Conservation (phyloP, 2,329 filamentous ascomycete species). For the Clonostachys solani region DNA sequence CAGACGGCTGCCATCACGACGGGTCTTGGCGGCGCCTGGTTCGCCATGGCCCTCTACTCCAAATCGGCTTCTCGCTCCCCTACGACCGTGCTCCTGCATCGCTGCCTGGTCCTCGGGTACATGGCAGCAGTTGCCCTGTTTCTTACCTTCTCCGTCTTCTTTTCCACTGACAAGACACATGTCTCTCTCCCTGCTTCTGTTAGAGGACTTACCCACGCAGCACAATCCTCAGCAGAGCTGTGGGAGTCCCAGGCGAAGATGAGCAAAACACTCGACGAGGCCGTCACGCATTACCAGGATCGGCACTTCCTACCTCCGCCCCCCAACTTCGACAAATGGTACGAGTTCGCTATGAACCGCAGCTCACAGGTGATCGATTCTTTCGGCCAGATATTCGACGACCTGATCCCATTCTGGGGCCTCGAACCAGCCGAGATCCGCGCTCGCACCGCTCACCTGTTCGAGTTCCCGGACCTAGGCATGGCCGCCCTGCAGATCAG, state of each 20-base stretch:
- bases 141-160: conserved; percentile 4
- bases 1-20: neutral
- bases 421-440: conserved; percentile 61
- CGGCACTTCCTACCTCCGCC: conserved; percentile 62
- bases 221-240: neutral
- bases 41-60: neutral
- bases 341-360: conserved; percentile 59
- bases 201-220: conserved; percentile 6
- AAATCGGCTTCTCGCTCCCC: neutral
- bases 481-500: conserved; percentile 49
- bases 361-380: conserved; percentile 68
- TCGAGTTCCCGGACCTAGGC: conserved; percentile 22
- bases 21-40: neutral
- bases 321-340: conserved; percentile 78
- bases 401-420: conserved; percentile 75
- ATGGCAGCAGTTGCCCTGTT: conserved; percentile 3
- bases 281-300: conserved; percentile 35
- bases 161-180: neutral
- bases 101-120: conserved; percentile 8
- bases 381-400: conserved; percentile 69
- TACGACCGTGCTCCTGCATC: conserved; percentile 4
- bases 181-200: conserved; percentile 4
- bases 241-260: conserved; percentile 12
- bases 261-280: conserved; percentile 15
- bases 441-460: conserved; percentile 34